These are phyloP conservation scores for Schizosaccharomyces pombe DNA, from an alignment of 805 yeast genomes.

Conservation along the genomic window DNA sequence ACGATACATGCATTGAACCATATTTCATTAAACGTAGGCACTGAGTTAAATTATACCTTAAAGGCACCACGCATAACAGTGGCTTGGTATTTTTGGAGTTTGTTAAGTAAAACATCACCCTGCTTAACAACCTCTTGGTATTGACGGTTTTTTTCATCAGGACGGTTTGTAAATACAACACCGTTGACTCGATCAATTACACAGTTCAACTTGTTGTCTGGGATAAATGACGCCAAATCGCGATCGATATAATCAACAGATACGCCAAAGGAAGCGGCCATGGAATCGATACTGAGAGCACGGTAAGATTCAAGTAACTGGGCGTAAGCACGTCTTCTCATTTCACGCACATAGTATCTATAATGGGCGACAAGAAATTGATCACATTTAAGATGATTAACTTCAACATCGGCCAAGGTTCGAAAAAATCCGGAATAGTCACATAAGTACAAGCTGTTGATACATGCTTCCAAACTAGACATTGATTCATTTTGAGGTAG, in stretches of 20 bases:
- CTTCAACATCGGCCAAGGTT: slow-evolving; percentile 53
- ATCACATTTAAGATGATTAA: slow-evolving; percentile 36
- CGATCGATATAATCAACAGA: slow-evolving; percentile 61
- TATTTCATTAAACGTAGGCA: too few relatives aligned
- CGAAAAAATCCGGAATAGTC: slow-evolving; percentile 65
- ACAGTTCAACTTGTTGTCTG: slow-evolving; percentile 81
- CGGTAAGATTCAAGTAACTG: slow-evolving; percentile 87
- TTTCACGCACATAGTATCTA: slow-evolving; percentile 65
- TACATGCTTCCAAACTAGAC: slow-evolving; percentile 59
- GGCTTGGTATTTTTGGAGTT: slow-evolving; percentile 88
- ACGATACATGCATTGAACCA: too few relatives aligned
- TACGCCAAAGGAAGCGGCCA: slow-evolving; percentile 90
- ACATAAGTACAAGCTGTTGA: slow-evolving; percentile 69
- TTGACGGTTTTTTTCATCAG: slow-evolving; percentile 87
- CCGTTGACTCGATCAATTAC: slow-evolving; percentile 77
- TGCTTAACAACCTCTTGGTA: slow-evolving; percentile 70
- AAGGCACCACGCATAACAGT: slow-evolving; percentile 30
- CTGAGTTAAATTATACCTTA: neutral
- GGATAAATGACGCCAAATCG: slow-evolving; percentile 75
- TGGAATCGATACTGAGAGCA: slow-evolving; percentile 65
- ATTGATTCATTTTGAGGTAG: slow-evolving; percentile 45
- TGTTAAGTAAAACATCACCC: slow-evolving; percentile 80
- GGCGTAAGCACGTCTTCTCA: slow-evolving; percentile 84
- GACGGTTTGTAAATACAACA: slow-evolving; percentile 82
- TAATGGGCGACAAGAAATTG: slow-evolving; percentile 57